Base-by-base conservation (phyloP, 495 filamentous ascomycete genomes). In the Corynascus novoguineensis region DNA sequence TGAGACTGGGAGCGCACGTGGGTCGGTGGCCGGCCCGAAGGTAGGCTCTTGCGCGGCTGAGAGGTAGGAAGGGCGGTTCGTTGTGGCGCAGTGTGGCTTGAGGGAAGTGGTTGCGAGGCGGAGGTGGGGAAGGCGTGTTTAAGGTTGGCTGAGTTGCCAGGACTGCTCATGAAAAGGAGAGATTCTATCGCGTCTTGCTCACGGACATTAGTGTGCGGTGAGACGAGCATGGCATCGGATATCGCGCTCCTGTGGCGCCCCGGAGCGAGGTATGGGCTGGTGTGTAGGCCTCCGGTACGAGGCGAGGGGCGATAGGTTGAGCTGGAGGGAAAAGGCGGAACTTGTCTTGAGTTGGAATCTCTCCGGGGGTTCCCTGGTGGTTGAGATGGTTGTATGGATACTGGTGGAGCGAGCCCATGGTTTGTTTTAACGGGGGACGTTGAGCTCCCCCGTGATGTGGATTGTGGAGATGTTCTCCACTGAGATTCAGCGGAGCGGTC, bases 121-220 rank as follows among this genome's bases (percentile, higher is more conserved):
- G 70, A 68, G 50, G 34, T 31, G 11, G 46, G 73, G 60, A 80
- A 80, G 6, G 71, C 55, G 38, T 78, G 78, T 49, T 77, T 78
- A 45, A 82, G 69, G 61, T 79, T 75, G 56, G 79, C 80, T 4
- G 88, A 86, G 64, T 90, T 88, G 12, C 83, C 86, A 0, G 90
- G 90, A 60, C 88, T 92, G 55, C 86, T 88, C 87, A 95, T 90
- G 71, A 90, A 92, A 21, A 95, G 75, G 24, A 95, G 72, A 0
- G 87, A 88, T 64, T 95, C 90, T 22, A 95, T 84, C n/a, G 89
- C 90, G 61, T 93, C 90, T 62, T 90, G 83, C 63, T 95, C 90
- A 63, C 86, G 85, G 2, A 73, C 69, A 24, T 76, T 77, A 37
- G 73, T 73, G 53, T 77, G 74, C 0, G 75, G 75, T 11, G 76